Evolutionary conservation across 768 basidiomycete species (phyloP).

Genomic region (Pulveroboletus sp.): DNA sequence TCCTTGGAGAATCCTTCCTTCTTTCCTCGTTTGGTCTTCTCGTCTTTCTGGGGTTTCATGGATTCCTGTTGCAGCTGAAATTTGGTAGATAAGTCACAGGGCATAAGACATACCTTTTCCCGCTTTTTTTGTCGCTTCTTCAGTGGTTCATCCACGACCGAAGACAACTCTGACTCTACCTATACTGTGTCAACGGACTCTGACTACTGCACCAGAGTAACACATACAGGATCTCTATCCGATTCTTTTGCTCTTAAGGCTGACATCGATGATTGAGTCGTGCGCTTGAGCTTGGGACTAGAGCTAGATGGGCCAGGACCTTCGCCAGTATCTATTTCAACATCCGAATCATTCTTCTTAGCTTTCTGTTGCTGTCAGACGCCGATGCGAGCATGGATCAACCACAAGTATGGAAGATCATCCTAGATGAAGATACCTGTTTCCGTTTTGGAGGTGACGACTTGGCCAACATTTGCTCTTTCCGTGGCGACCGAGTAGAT

Average conservation of each 20-base stretch:
- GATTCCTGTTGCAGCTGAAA: conserved; percentile 12
- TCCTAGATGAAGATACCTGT: conserved; percentile 3
- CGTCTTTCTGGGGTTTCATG: conserved; percentile 19
- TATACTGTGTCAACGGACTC: conserved; percentile 20
- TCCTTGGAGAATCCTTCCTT: conserved; percentile 45
- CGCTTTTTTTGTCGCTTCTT: conserved; percentile 43
- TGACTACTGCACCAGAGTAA: not conserved
- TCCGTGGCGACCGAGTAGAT: conserved; percentile 7
- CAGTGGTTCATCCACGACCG: conserved; percentile 52
- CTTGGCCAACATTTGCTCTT: conserved; percentile 1
- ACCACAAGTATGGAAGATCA: not conserved
- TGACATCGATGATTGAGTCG: not conserved
- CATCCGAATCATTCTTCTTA: conserved; percentile 6
- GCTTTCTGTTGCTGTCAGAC: not conserved
- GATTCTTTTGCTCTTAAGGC: conserved; percentile 5
- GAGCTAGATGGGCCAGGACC: conserved; percentile 13
- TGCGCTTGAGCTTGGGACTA: not conserved
- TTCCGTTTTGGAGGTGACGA: conserved; percentile 9
- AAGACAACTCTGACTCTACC: conserved; percentile 50
- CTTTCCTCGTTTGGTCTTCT: conserved; percentile 28
- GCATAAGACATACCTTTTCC: conserved; percentile 28
- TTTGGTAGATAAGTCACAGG: not conserved
- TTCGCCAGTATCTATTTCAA: conserved; percentile 4
- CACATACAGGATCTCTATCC: conserved; percentile 19
- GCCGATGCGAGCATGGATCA: not conserved